Evolutionary conservation across 2,329 filamentous ascomycete species (phyloP).

Genomic region (Pezicula rhizophila): DNA sequence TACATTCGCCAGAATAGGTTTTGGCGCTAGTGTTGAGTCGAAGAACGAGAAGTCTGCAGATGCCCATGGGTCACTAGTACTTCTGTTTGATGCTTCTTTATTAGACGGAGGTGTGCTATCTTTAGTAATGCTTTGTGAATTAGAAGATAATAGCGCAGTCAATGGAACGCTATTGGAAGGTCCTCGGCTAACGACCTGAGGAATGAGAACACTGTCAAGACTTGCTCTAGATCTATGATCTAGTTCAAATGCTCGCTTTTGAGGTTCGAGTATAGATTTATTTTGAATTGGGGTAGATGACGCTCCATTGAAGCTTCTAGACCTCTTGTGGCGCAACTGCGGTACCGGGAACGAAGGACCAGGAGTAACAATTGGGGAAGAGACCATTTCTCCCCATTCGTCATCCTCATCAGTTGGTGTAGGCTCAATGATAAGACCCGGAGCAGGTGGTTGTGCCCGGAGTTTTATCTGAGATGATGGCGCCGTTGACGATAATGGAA

Average conservation of each 20-base stretch:
- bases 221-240: constrained; percentile 5
- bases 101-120: background rate
- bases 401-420: constrained; percentile 22
- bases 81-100: background rate
- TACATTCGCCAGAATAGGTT: background rate
- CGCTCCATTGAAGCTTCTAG: constrained; percentile 12
- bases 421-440: background rate
- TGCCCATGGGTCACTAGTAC: constrained; percentile 25
- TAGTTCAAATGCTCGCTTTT: background rate
- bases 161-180: background rate
- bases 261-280: background rate
- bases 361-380: constrained; percentile 22
- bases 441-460: background rate
- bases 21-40: constrained; percentile 14
- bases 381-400: constrained; percentile 33
- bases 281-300: background rate
- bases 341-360: constrained; percentile 7
- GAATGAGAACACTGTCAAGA: constrained; percentile 1
- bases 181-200: too few relatives aligned
- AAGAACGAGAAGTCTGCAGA: constrained; percentile 32
- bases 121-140: background rate
- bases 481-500: too few relatives aligned
- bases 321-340: constrained; percentile 16
- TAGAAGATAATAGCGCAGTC: background rate
- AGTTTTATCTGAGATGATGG: background rate